These are phyloP conservation scores for Kodamaea sp. DNA, from an alignment of 1,139 yeast genomes.

Conservation along the genomic window DNA sequence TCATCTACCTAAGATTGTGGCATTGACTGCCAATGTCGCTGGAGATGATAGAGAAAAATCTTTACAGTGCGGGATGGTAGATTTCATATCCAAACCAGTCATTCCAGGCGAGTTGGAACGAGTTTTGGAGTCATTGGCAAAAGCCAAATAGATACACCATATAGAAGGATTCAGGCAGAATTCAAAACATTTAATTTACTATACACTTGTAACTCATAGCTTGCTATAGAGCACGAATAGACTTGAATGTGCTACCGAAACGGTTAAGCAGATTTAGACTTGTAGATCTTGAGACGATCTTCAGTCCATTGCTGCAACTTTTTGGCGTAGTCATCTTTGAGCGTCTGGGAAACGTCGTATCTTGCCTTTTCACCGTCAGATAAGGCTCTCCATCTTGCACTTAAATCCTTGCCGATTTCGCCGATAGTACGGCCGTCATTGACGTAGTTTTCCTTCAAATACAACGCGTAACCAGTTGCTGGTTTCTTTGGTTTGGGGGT, in stretches of 20 bases:
- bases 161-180: not conserved
- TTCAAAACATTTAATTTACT: not conserved
- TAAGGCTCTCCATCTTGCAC: constrained; percentile 33
- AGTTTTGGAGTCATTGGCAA: constrained; percentile 25
- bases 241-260: too few relatives aligned
- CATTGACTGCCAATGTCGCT: constrained; percentile 59
- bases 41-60: constrained; percentile 54
- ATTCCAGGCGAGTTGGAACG: constrained; percentile 47
- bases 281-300: constrained; percentile 25
- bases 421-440: constrained; percentile 24
- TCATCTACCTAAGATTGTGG: constrained; percentile 47
- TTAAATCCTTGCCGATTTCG: constrained; percentile 29
- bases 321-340: constrained; percentile 20
- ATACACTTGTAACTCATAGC: too few relatives aligned
- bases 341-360: constrained; percentile 25
- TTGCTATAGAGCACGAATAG: too few relatives aligned
- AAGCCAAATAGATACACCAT: not conserved
- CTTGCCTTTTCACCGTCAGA: constrained; percentile 28
- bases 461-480: constrained; percentile 31
- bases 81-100: constrained; percentile 56
- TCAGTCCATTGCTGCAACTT: constrained; percentile 31
- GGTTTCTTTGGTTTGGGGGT: constrained; percentile 41
- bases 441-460: constrained; percentile 30
- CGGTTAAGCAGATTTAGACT: too few relatives aligned
- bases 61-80: constrained; percentile 54